Conservation (phyloP, 2,329 filamentous ascomycete species). For the Pyrenochaeta sp. region DNA sequence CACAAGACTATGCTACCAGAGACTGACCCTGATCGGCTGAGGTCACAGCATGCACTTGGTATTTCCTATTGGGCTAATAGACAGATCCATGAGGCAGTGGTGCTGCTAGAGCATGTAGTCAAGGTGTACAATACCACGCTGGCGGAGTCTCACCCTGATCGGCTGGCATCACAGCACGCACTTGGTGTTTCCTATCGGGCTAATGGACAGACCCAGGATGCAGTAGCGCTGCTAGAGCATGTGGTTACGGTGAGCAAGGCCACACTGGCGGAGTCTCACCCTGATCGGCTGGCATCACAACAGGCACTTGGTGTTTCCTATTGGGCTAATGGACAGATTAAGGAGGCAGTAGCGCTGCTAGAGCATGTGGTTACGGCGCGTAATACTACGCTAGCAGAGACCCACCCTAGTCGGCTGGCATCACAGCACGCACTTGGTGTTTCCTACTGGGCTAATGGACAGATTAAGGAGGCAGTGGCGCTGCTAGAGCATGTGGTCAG, state of each 20-base stretch:
- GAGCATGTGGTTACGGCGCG: slow-evolving; percentile 1
- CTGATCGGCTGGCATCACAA: not conserved
- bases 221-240: slow-evolving; percentile 7
- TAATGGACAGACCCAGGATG: slow-evolving; percentile 9
- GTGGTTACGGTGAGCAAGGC: not conserved
- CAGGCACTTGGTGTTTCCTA: not conserved
- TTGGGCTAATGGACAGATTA: slow-evolving; percentile 2
- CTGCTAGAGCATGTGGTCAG: slow-evolving; percentile 7
- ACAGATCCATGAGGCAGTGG: too few relatives aligned
- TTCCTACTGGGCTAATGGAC: slow-evolving; percentile 1
- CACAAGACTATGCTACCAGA: too few relatives aligned
- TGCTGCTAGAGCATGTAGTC: not conserved
- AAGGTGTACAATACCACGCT: not conserved
- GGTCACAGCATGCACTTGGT: too few relatives aligned
- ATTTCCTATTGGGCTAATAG: too few relatives aligned
- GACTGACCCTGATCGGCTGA: too few relatives aligned
- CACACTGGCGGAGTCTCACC: too few relatives aligned
- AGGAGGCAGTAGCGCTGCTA: slow-evolving; percentile 11
- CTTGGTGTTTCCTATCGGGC: not conserved
- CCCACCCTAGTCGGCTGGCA: not conserved
- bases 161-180: not conserved
- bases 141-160: not conserved
- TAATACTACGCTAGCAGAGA: too few relatives aligned
- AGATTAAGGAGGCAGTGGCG: slow-evolving; percentile 10
- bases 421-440: not conserved